Percentiles rank a stretch among this genome's conserved stretches.
Evolutionary conservation across 2,329 filamentous ascomycete genomes (phyloP).

Genomic region (Sphaerulina populicola): DNA sequence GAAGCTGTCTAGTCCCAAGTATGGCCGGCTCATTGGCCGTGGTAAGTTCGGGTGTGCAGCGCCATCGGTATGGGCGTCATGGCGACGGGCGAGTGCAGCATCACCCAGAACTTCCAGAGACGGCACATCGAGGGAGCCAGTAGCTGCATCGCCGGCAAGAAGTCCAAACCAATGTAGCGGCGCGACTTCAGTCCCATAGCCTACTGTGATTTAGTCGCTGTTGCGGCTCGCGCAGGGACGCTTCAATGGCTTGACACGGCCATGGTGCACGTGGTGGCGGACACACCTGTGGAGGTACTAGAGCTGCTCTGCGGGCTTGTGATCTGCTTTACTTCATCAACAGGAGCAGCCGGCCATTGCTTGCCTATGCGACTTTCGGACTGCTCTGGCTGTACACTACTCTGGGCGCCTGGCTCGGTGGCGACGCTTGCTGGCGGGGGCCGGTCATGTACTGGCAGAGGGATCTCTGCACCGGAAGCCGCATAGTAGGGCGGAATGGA

Average conservation of each 20-base stretch:
- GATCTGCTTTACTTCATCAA: constrained; percentile 17
- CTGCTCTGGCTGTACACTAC: neutral
- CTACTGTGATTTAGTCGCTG: neutral
- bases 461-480: neutral
- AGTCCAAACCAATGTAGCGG: constrained; percentile 45
- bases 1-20: constrained; percentile 17
- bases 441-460: neutral
- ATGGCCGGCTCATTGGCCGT: constrained; percentile 7
- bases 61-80: constrained; percentile 19
- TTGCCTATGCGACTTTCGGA: constrained; percentile 1
- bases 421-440: neutral
- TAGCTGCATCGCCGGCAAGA: constrained; percentile 39
- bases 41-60: neutral
- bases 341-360: constrained; percentile 15
- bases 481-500: constrained; percentile 2
- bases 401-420: constrained; percentile 1
- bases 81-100: constrained; percentile 21
- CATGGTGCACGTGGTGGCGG: neutral
- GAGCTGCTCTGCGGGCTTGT: constrained; percentile 25
- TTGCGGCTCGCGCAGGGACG: no score
- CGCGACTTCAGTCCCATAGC: constrained; percentile 35
- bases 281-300: constrained; percentile 22
- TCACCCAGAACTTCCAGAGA: constrained; percentile 23
- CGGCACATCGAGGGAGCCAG: constrained; percentile 20
- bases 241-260: neutral